These are phyloP conservation scores for Chaetomium fimeti DNA, from an alignment of 495 filamentous ascomycete genomes.

Conservation along the genomic window DNA sequence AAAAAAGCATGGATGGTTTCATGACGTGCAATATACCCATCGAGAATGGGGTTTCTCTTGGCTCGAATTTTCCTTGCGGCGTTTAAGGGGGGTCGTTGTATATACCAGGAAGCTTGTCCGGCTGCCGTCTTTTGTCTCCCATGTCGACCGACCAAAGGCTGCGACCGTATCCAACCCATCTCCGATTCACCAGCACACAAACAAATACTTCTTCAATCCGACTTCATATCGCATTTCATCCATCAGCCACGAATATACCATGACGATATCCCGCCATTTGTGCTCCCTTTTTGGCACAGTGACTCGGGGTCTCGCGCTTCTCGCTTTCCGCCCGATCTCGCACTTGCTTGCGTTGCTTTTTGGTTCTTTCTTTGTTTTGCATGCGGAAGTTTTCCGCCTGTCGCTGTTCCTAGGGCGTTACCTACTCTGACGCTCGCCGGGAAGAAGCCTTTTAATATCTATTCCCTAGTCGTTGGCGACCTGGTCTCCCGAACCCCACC, in stretches of 20 bases:
- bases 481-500: constrained; percentile 20
- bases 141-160: constrained; percentile 15
- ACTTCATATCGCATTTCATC: constrained; percentile 48
- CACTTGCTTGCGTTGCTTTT: constrained; percentile 24
- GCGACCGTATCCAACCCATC: constrained; percentile 27
- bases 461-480: constrained; percentile 26
- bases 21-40: constrained; percentile 36
- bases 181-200: constrained; percentile 28
- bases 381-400: constrained; percentile 25
- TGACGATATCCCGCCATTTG: constrained; percentile 50
- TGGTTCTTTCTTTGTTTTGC: constrained; percentile 10
- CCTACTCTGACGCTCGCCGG: constrained; percentile 15
- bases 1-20: constrained; percentile 30
- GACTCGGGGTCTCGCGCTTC: constrained; percentile 36
- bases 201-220: constrained; percentile 25
- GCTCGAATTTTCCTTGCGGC: constrained; percentile 29
- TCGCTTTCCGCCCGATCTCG: constrained; percentile 20
- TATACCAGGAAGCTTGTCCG: constrained; percentile 32
- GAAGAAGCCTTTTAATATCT: constrained; percentile 37
- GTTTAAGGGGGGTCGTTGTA: constrained; percentile 34
- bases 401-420: constrained; percentile 22
- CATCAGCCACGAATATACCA: constrained; percentile 47
- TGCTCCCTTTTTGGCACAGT: constrained; percentile 55
- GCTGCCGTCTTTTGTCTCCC: constrained; percentile 13
- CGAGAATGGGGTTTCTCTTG: constrained; percentile 22